phyloP scores from a whole-genome alignment of 306 rosid species.

The Adenanthera pavonina region DNA sequence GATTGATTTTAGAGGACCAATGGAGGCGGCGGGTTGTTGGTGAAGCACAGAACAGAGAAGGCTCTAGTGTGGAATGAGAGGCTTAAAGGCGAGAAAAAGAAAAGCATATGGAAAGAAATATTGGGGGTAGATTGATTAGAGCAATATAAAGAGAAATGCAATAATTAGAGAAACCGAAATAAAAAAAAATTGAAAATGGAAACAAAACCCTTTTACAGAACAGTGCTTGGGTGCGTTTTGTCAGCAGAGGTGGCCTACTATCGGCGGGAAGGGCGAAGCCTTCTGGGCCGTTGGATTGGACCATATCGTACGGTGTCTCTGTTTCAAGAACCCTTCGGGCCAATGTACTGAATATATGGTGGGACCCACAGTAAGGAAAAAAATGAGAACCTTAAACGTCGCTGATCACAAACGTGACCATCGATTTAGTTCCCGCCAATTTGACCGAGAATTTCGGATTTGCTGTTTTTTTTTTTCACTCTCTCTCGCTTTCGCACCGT shows the following conservation, averaged over 20 bases:
- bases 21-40: slow-evolving; percentile 44
- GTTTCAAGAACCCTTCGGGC: background rate
- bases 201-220: slow-evolving; percentile 30
- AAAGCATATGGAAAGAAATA: background rate
- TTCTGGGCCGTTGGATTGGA: slow-evolving; percentile 51
- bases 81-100: slow-evolving; percentile 24
- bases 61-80: slow-evolving; percentile 1
- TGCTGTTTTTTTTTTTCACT: background rate
- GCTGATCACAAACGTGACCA: slow-evolving; percentile 40
- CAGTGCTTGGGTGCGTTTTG: background rate
- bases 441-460: slow-evolving; percentile 64
- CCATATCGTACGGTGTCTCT: slow-evolving; percentile 43
- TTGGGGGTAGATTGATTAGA: background rate
- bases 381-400: slow-evolving; percentile 37
- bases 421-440: slow-evolving; percentile 66
- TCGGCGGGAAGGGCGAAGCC: slow-evolving; percentile 59
- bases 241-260: slow-evolving; percentile 31
- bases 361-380: slow-evolving; percentile 41
- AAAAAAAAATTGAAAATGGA: slow-evolving; percentile 25
- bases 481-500: background rate
- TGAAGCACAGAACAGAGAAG: slow-evolving; percentile 36
- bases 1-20: slow-evolving; percentile 39
- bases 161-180: slow-evolving; percentile 9
- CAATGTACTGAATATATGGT: slow-evolving; percentile 29
- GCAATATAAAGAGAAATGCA: slow-evolving; percentile 7